Evolutionary conservation across 164 flowering plant species (phyloP).

Genomic region (Cinnamomum micranthum): DNA sequence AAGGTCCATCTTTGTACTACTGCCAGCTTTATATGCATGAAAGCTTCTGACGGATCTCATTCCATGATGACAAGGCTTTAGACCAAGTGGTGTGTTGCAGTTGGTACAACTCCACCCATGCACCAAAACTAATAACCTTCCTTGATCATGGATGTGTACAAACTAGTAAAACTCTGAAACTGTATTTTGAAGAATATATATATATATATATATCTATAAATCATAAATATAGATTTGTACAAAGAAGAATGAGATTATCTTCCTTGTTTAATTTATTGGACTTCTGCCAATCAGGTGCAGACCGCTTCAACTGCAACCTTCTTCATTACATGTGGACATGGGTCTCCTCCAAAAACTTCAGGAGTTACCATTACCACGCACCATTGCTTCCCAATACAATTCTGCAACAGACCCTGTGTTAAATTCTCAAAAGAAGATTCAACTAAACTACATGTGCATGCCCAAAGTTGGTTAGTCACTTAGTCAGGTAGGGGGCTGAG

Average conservation of each 20-base stretch:
- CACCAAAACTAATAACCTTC: background rate
- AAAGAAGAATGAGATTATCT: background rate
- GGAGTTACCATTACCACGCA: constrained; percentile 79
- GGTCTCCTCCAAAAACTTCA: constrained; percentile 84
- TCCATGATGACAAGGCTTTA: constrained; percentile 1
- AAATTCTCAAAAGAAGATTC: constrained; percentile 9
- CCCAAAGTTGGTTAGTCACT: background rate
- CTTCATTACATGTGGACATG: constrained; percentile 68
- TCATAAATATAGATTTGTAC: too few species aligned
- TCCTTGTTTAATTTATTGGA: constrained; percentile 1
- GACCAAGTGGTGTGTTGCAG: constrained; percentile 8
- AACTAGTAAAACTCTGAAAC: background rate
- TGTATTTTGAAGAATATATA: background rate
- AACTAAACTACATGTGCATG: background rate
- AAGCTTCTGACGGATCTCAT: background rate
- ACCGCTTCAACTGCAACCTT: constrained; percentile 64
- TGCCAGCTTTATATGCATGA: constrained; percentile 7
- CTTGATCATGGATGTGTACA: background rate
- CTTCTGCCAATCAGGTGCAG: constrained; percentile 32
- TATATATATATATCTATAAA: background rate
- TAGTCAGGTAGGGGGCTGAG: background rate
- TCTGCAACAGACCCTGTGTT: constrained; percentile 42
- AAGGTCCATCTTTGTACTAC: background rate
- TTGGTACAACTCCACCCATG: constrained; percentile 6
- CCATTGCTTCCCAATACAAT: constrained; percentile 72